Evolutionary conservation across 805 yeast species (phyloP), one percentile per base, ranked within the genome.

Genomic region (Metschnikowia gelsemii): DNA sequence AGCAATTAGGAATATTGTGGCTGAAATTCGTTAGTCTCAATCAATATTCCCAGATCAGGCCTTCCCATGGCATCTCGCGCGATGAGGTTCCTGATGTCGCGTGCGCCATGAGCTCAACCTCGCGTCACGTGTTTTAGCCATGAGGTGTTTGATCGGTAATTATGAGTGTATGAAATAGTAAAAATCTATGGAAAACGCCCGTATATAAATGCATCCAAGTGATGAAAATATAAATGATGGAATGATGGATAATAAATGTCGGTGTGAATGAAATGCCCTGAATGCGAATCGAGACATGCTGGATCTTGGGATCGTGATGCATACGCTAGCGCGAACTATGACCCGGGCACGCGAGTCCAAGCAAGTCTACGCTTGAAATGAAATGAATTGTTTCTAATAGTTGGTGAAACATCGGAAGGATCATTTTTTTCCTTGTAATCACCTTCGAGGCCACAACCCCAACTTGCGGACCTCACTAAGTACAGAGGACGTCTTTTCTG

Each of bases 391-490:
- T 18, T 17, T 12, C 23, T 17, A 12, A 30, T 19, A 8, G 11
- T 23, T 23, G 3, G 26, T 23, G 4, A 23, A 23, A 26, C 8
- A 26, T 8, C 6, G 8, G 17, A 2, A 18, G 18, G 14, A 13
- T n/a, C n/a, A n/a, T n/a, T n/a, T n/a, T 20, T 3, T n/a, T n/a
- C 21, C 9, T 11, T 1, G n/a, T 12, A 4, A 4, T 22, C 20
- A 45, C 21, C 38, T 45, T 12, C 50, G 24, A 38, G 49, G 40
- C 55, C 51, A 50, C 22, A 47, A 35, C 14, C 38, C 35, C 44
- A 57, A 50, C 36, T 50, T 51, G 21, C 49, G 40, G 13, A 57
- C 62, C 31, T 55, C 51, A 25, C 38, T 36, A 22, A 51, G 40
- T 8, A 51, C 52, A 11, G 50, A 42, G 12, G 45, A 21, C 3